A percentile compares a stretch with the other conserved stretches of the same genome.
phyloP scores from a whole-genome alignment of 345 rosid species.

The Euphorbia pulcherrima region DNA sequence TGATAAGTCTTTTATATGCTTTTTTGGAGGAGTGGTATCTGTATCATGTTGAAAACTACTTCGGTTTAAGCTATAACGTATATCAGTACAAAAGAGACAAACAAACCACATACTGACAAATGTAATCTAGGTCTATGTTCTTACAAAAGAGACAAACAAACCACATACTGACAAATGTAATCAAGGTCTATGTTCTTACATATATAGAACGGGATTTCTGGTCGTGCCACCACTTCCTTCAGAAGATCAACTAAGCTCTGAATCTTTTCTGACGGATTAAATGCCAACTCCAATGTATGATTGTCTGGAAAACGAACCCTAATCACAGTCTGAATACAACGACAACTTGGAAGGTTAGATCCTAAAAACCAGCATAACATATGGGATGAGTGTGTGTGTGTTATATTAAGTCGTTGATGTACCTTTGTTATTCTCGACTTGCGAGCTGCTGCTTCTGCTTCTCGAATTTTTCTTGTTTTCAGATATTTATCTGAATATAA shows the following conservation, averaged over 20 bases:
- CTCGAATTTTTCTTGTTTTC: slow-evolving; percentile 77
- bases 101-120: neutral
- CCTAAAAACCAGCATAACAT: neutral
- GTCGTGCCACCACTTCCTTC: slow-evolving; percentile 48
- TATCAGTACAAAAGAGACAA: neutral
- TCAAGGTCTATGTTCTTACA: slow-evolving; percentile 42
- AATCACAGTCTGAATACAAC: slow-evolving; percentile 47
- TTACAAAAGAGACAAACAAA: neutral
- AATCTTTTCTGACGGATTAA: slow-evolving; percentile 78
- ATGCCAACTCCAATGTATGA: slow-evolving; percentile 68
- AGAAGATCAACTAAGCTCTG: slow-evolving; percentile 75
- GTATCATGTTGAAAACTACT: slow-evolving; percentile 27
- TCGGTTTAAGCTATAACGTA: slow-evolving; percentile 1
- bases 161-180: neutral
- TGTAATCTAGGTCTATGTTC: no score
- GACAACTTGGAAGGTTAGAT: slow-evolving; percentile 13
- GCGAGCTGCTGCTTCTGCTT: slow-evolving; percentile 84
- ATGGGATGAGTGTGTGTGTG: slow-evolving; percentile 5
- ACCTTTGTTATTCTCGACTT: slow-evolving; percentile 72
- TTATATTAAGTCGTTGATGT: neutral
- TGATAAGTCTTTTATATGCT: slow-evolving; percentile 64
- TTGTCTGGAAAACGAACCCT: slow-evolving; percentile 89
- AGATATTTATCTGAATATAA: slow-evolving; percentile 46
- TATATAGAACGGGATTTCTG: slow-evolving; percentile 64
- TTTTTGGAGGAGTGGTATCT: slow-evolving; percentile 93